phyloP scores from a whole-genome alignment of 805 yeast species.

The Hanseniaspora valbyensis region DNA sequence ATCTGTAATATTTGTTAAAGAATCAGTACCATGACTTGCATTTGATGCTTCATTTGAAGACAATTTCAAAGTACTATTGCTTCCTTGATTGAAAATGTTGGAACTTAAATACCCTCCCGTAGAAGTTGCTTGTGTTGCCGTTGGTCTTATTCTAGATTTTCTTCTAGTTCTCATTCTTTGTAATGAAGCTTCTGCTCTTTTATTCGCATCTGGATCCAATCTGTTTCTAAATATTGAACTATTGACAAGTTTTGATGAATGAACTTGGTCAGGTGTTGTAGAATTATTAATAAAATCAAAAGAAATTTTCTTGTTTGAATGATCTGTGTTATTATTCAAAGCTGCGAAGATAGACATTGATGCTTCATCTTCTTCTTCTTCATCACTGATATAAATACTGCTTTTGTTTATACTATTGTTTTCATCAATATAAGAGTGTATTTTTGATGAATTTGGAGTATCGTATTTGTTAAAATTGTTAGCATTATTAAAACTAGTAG shows the following conservation, averaged over 20 bases:
- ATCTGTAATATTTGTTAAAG: neutral
- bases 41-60: too few species aligned
- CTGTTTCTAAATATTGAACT: conserved; percentile 10
- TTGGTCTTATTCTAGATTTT: conserved; percentile 38
- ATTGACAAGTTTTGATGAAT: neutral
- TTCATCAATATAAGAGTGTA: neutral
- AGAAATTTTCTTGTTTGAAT: neutral
- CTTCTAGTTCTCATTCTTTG: conserved; percentile 50
- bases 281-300: neutral
- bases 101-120: conserved; percentile 19
- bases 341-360: conserved; percentile 59
- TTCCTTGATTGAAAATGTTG: conserved; percentile 15
- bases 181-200: conserved; percentile 55
- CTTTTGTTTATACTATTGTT: conserved; percentile 1
- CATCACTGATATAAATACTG: neutral
- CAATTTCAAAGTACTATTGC: too few species aligned
- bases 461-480: conserved; percentile 9
- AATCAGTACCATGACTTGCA: conserved; percentile 10
- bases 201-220: conserved; percentile 39
- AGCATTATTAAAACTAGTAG: conserved; percentile 15
- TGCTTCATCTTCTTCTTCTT: conserved; percentile 44
- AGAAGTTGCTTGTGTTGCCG: conserved; percentile 22
- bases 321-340: conserved; percentile 26
- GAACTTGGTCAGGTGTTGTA: neutral
- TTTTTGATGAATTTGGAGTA: neutral